Percentiles rank a stretch among this genome's conserved stretches.
These are phyloP conservation scores for Mucor velutinosus DNA, from an alignment of 371 early-diverging fungal species.

Conservation along the genomic window DNA sequence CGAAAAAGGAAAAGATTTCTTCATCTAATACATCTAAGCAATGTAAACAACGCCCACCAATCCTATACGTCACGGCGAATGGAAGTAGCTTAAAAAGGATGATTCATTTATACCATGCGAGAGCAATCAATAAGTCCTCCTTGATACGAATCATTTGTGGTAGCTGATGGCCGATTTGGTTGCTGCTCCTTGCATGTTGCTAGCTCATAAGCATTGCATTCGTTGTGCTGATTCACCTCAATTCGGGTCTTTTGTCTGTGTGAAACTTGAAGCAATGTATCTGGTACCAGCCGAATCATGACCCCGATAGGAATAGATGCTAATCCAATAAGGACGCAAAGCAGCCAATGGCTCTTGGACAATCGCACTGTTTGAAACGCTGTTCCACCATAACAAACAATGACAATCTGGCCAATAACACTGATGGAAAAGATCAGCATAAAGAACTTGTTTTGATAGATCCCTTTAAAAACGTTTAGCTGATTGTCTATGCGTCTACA, in stretches of 20 bases:
- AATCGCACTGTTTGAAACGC: slow-evolving; percentile 64
- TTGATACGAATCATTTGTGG: background rate
- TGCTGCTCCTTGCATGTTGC: background rate
- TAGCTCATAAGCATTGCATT: background rate
- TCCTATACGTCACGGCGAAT: background rate
- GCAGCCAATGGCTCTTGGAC: slow-evolving; percentile 59
- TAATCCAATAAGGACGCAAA: slow-evolving; percentile 67
- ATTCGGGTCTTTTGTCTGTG: background rate
- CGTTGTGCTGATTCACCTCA: background rate
- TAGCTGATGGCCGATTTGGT: background rate
- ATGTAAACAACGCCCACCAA: background rate
- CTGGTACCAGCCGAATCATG: slow-evolving; percentile 67
- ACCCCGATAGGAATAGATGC: slow-evolving; percentile 74
- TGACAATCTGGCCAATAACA: slow-evolving; percentile 58
- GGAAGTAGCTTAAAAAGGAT: background rate
- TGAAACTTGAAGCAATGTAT: slow-evolving; percentile 27
- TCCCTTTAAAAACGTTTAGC: slow-evolving; percentile 64
- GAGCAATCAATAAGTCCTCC: background rate
- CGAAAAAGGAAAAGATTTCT: slow-evolving; percentile 6
- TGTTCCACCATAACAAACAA: slow-evolving; percentile 64
- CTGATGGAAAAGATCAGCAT: slow-evolving; percentile 59
- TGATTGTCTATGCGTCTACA: slow-evolving; percentile 69
- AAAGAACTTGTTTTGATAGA: slow-evolving; percentile 62
- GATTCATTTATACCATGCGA: background rate
- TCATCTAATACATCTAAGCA: background rate